Base-by-base conservation (phyloP, 352 stramenopile genomes). In the Pythium chondricola region DNA sequence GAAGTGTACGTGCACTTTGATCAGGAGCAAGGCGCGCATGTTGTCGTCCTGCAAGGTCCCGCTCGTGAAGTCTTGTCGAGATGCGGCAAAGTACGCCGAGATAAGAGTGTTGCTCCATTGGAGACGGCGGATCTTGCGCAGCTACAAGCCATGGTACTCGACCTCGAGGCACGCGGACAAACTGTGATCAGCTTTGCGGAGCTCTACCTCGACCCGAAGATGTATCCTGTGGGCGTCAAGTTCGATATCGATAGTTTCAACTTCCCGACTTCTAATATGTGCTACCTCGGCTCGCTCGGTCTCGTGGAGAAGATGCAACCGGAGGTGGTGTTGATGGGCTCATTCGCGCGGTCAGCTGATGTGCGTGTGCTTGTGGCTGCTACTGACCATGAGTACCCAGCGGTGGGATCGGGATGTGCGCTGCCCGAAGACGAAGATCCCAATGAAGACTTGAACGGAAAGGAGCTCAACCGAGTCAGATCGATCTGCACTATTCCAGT, bases 1-100 rank as follows among this genome's bases (percentile, higher is more conserved):
- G 65, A 78, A 33, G 63, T 82, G 20, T 73, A 76, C 33, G 71
- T 82, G 17, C 71, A 82, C 48, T 82, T 82, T 47, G 71, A 82
- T 26, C 62, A 71, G 40, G 65, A 82, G 35, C 61, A 65, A 21
- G 55, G 67, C 3, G 65, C 65, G 1, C 65, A 82, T 16, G 67
- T 82, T 4, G 71, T 82, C 24, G 44, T 82, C 0, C 55, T 82
- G 0, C 62, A 76, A 39, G 71, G 71, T 1, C 65, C 71, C 2
- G 61, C 65, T 6, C 67, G 65, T 2, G 71, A 82, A 58, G 70
- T 83, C 10, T 42, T 83, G 1, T 79, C 67, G 4, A 59, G 71
- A 9, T 83, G 71, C 25, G 63, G 65, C 14, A 61, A 76, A 47
- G 67, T 78, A 5, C 67, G 67, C 24, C 63, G 63, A 3, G 38